phyloP scores from a whole-genome alignment of 176 grass and related monocot genomes.

The Carex kokanica region DNA sequence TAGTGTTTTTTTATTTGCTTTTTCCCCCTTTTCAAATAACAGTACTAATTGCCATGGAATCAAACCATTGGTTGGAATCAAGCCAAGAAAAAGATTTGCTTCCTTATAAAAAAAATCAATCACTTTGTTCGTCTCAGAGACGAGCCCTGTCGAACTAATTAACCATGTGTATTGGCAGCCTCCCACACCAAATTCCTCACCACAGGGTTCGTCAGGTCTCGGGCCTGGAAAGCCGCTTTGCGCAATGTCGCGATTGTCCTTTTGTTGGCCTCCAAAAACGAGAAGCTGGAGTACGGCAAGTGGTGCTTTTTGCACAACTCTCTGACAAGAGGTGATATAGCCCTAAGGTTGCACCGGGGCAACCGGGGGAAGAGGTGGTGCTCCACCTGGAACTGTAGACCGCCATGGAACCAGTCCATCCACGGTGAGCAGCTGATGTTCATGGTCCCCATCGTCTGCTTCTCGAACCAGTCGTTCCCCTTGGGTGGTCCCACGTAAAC shows the following conservation, averaged over 20 bases:
- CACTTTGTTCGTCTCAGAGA: neutral
- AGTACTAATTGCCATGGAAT: neutral
- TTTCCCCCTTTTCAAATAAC: neutral
- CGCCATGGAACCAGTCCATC: slow-evolving; percentile 66
- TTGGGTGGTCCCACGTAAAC: slow-evolving; percentile 34
- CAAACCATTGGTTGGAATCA: neutral
- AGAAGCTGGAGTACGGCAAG: slow-evolving; percentile 28
- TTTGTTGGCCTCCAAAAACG: slow-evolving; percentile 40
- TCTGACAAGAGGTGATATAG: slow-evolving; percentile 31
- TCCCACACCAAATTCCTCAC: slow-evolving; percentile 48
- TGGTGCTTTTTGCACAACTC: slow-evolving; percentile 46
- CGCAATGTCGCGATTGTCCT: slow-evolving; percentile 31
- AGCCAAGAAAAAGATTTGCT: neutral
- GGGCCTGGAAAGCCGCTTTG: slow-evolving; percentile 35
- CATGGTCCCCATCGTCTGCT: slow-evolving; percentile 45
- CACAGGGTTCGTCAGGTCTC: slow-evolving; percentile 19
- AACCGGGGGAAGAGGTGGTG: slow-evolving; percentile 55
- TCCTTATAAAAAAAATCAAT: neutral
- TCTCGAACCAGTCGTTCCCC: slow-evolving; percentile 50
- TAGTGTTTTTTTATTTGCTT: neutral
- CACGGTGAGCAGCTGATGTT: slow-evolving; percentile 44
- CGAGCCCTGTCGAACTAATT: neutral
- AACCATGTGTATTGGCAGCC: slow-evolving; percentile 46
- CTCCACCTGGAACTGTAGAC: slow-evolving; percentile 51
- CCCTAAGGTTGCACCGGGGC: slow-evolving; percentile 37